Percentiles rank a stretch among this genome's conserved stretches.
Evolutionary conservation across 2,329 filamentous ascomycete species (phyloP).

Genomic region (Aspergillus puulaauensis): DNA sequence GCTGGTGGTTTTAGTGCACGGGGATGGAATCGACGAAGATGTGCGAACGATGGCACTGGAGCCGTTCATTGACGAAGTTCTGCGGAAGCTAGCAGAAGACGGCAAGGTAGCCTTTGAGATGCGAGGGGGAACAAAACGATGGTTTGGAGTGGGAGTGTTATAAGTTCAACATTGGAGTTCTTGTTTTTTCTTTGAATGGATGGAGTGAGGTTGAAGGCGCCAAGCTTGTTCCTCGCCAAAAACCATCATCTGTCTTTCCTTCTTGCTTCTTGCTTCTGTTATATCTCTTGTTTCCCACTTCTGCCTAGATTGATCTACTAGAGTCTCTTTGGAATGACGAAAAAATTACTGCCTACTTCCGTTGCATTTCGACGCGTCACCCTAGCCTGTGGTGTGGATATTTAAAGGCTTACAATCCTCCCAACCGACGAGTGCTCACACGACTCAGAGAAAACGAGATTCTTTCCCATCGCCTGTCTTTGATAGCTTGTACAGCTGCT

Average conservation of each 20-base stretch:
- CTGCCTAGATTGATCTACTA: not conserved
- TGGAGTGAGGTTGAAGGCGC: conserved; percentile 1
- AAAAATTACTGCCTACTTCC: not conserved
- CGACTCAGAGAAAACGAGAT: not conserved
- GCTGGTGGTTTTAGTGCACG: conserved; percentile 47
- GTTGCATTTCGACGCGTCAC: not conserved
- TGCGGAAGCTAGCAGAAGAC: conserved; percentile 47
- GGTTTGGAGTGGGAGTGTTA: conserved; percentile 29
- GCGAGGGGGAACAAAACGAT: conserved; percentile 36
- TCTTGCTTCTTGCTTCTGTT: not conserved
- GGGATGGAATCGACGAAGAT: conserved; percentile 31
- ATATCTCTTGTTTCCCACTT: not conserved
- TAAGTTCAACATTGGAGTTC: not conserved
- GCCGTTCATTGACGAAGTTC: conserved; percentile 45
- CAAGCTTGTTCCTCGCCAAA: not conserved
- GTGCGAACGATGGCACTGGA: conserved; percentile 40
- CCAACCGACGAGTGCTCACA: not conserved
- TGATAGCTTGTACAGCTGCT: not conserved
- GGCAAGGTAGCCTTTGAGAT: conserved; percentile 44
- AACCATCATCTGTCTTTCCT: not conserved
- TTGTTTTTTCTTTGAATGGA: not conserved
- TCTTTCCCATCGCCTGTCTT: not conserved
- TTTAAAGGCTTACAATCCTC: not conserved
- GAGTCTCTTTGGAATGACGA: not conserved
- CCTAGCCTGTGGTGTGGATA: not conserved